phyloP scores from a whole-genome alignment of 2,329 filamentous ascomycete genomes.

The Penicillium sp. region DNA sequence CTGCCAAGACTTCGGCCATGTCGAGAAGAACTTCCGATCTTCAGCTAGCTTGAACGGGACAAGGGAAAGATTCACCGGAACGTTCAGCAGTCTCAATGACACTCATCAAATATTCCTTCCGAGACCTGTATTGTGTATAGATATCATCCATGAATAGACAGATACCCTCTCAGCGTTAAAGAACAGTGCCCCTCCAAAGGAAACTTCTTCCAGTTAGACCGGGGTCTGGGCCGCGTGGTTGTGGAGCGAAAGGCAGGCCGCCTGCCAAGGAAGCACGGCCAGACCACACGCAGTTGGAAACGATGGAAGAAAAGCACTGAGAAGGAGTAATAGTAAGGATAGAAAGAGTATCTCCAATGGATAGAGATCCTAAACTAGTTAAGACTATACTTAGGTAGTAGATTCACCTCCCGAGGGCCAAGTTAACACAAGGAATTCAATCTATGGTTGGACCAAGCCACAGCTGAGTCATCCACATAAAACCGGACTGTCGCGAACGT shows the following conservation, averaged over 20 bases:
- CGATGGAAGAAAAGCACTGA: too few species aligned
- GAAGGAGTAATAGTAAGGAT: too few species aligned
- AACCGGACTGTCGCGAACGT: constrained; percentile 30
- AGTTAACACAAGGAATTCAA: not conserved
- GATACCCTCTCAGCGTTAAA: not conserved
- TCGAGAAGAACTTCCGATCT: not conserved
- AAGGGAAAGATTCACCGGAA: not conserved
- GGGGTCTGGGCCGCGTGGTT: constrained; percentile 11
- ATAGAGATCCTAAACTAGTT: too few species aligned
- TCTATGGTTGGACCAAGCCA: not conserved
- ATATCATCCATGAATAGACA: too few species aligned
- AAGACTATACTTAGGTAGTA: too few species aligned
- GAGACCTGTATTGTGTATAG: too few species aligned
- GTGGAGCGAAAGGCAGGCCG: constrained; percentile 5
- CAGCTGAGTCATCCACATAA: constrained; percentile 20
- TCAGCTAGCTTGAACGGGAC: not conserved
- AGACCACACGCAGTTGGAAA: too few species aligned
- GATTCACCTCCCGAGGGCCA: too few species aligned
- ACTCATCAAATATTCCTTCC: too few species aligned
- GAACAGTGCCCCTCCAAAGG: not conserved
- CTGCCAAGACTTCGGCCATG: not conserved
- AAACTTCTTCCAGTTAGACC: constrained; percentile 4
- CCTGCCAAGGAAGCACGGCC: not conserved
- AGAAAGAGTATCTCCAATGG: too few species aligned
- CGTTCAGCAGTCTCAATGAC: too few species aligned